Conservation (phyloP, 495 filamentous ascomycete genomes). For the Aspergillus cavernicola region DNA sequence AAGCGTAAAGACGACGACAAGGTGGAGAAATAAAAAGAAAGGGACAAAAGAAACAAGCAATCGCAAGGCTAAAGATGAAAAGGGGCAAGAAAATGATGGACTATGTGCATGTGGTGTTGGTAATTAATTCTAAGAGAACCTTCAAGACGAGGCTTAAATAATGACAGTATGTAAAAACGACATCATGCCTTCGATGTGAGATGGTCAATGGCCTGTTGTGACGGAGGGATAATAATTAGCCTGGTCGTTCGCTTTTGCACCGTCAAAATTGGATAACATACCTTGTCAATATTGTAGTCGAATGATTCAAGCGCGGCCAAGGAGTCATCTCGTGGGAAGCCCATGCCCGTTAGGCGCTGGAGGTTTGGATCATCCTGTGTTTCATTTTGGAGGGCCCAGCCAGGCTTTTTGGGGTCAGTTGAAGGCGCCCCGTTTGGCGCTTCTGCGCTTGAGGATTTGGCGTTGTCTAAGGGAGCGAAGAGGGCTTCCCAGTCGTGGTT, state of each 20-base stretch:
- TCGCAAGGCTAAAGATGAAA: constrained; percentile 5
- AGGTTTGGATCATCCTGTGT: constrained; percentile 88
- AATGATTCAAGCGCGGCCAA: constrained; percentile 85
- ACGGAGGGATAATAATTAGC: constrained; percentile 1
- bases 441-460: constrained; percentile 36
- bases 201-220: constrained; percentile 16
- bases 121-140: no score
- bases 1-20: not conserved
- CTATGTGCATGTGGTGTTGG: constrained; percentile 18
- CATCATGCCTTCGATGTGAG: constrained; percentile 16
- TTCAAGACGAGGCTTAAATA: no score
- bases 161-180: not conserved
- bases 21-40: not conserved
- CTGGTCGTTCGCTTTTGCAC: not conserved
- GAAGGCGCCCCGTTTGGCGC: constrained; percentile 22
- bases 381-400: constrained; percentile 67
- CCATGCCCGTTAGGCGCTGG: constrained; percentile 87
- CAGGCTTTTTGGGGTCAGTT: constrained; percentile 42
- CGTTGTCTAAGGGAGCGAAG: constrained; percentile 71
- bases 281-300: constrained; percentile 94
- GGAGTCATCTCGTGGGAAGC: constrained; percentile 76
- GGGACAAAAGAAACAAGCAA: not conserved
- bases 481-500: constrained; percentile 92
- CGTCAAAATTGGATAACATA: no score
- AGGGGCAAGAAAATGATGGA: constrained; percentile 8